Percentiles rank a stretch among this genome's conserved stretches.
phyloP scores from a whole-genome alignment of 2,329 filamentous ascomycete species.

The Penicillium sp. region DNA sequence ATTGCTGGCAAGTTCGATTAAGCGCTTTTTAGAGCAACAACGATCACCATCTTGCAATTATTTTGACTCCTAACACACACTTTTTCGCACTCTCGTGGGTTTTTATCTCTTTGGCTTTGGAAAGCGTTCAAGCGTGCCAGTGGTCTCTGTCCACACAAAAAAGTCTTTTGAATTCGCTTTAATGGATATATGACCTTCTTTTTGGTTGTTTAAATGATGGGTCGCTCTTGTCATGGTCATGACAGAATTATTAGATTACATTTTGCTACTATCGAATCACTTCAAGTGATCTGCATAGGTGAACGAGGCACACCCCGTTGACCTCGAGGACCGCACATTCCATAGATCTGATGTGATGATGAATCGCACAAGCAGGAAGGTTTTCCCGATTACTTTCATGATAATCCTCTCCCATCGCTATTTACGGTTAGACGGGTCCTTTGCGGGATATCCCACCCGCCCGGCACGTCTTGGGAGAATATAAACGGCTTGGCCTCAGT shows the following conservation, averaged over 20 bases:
- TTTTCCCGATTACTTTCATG: background rate
- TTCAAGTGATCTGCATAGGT: background rate
- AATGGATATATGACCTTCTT: background rate
- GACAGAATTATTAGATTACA: background rate
- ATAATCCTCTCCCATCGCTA: background rate
- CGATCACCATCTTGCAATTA: background rate
- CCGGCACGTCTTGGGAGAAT: too few species aligned
- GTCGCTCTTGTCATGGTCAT: background rate
- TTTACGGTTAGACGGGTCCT: too few species aligned
- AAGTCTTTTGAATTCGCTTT: slow-evolving; percentile 13
- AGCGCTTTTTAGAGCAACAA: slow-evolving; percentile 2
- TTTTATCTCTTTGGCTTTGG: slow-evolving; percentile 8
- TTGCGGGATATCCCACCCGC: too few species aligned
- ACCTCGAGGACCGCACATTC: background rate
- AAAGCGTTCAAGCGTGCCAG: slow-evolving; percentile 23
- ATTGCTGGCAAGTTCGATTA: slow-evolving; percentile 32
- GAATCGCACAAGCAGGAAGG: background rate
- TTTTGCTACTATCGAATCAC: background rate
- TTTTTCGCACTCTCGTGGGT: slow-evolving; percentile 8
- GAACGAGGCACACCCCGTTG: background rate
- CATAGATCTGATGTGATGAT: background rate
- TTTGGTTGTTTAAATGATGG: background rate
- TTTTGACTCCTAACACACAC: slow-evolving; percentile 8
- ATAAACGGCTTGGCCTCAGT: too few species aligned
- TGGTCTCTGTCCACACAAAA: slow-evolving; percentile 14